Conservation (phyloP, 139 green algal species). For the Trebouxia sp. region DNA sequence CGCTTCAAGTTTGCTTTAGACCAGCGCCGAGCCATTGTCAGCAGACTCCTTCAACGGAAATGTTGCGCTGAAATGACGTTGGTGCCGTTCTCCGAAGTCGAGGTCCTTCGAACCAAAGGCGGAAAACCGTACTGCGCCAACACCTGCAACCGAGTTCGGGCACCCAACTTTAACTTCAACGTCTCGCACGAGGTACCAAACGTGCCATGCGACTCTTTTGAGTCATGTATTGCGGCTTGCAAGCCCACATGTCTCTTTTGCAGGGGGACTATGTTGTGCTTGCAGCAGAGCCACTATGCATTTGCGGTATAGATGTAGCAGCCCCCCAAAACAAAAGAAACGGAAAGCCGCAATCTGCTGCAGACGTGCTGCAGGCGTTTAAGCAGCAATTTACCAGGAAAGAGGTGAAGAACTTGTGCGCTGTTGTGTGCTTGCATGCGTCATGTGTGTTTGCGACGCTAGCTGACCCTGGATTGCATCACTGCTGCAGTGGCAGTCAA, state of each 20-base stretch:
- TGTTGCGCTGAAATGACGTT: slow-evolving; percentile 30
- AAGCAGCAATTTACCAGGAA: slow-evolving; percentile 42
- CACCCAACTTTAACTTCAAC: slow-evolving; percentile 90
- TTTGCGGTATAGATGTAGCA: slow-evolving; percentile 81
- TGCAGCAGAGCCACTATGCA: slow-evolving; percentile 64
- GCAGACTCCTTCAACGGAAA: slow-evolving; percentile 53
- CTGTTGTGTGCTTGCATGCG: not conserved
- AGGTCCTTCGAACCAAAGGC: slow-evolving; percentile 61
- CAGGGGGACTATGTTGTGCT: slow-evolving; percentile 80
- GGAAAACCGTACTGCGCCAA: slow-evolving; percentile 62
- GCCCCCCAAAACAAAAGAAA: slow-evolving; percentile 56
- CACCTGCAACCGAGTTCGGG: not conserved
- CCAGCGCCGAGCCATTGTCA: slow-evolving; percentile 57
- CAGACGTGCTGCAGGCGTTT: slow-evolving; percentile 32
- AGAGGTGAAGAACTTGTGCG: slow-evolving; percentile 40
- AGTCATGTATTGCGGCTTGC: not conserved
- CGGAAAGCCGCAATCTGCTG: not conserved
- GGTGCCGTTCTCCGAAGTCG: slow-evolving; percentile 43
- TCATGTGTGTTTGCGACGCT: not conserved
- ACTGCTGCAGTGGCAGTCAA: slow-evolving; percentile 44
- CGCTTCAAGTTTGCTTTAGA: slow-evolving; percentile 49
- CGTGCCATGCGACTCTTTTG: not conserved
- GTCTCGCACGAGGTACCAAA: slow-evolving; percentile 74
- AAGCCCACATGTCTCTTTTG: not conserved
- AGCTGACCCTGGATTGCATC: slow-evolving; percentile 6